A percentile compares a stretch with the other conserved stretches of the same genome.
These are phyloP conservation scores for Mesostigma viride DNA, from an alignment of 139 green algal species.

Conservation along the genomic window DNA sequence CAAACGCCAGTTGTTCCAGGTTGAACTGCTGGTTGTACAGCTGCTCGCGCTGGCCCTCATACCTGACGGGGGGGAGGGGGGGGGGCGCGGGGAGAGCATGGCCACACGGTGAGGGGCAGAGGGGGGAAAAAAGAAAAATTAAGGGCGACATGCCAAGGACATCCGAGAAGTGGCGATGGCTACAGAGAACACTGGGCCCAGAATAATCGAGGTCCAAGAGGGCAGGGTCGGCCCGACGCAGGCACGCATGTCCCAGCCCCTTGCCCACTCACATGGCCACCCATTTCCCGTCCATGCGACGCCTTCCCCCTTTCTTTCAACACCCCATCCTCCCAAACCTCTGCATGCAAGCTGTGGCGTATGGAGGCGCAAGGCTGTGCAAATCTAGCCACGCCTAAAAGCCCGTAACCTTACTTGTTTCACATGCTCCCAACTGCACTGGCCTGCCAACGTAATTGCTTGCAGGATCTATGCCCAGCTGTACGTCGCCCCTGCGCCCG, in stretches of 20 bases:
- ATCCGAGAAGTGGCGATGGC: not conserved
- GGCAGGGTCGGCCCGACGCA: not conserved
- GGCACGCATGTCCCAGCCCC: not conserved
- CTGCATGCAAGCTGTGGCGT: too few species aligned
- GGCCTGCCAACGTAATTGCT: not conserved
- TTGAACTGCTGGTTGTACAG: constrained; percentile 93
- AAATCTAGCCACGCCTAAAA: too few species aligned
- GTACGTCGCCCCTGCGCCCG: not conserved
- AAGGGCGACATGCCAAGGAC: not conserved
- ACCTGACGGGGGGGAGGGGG: too few species aligned
- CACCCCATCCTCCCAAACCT: too few species aligned
- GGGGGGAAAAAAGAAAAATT: not conserved
- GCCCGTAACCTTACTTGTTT: not conserved
- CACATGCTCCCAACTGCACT: not conserved
- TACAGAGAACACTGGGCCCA: not conserved
- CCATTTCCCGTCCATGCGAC: too few species aligned
- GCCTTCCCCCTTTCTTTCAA: too few species aligned
- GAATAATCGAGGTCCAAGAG: not conserved
- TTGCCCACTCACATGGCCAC: too few species aligned
- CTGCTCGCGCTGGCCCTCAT: constrained; percentile 85
- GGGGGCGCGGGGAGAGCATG: constrained; percentile 17
- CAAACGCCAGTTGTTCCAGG: constrained; percentile 65
- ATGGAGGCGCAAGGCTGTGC: too few species aligned
- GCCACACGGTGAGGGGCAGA: not conserved
- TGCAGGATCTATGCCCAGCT: not conserved